Evolutionary conservation across 2,329 filamentous ascomycete species (phyloP), one percentile per base, ranked within the genome.

Genomic region (Exophiala sp.): DNA sequence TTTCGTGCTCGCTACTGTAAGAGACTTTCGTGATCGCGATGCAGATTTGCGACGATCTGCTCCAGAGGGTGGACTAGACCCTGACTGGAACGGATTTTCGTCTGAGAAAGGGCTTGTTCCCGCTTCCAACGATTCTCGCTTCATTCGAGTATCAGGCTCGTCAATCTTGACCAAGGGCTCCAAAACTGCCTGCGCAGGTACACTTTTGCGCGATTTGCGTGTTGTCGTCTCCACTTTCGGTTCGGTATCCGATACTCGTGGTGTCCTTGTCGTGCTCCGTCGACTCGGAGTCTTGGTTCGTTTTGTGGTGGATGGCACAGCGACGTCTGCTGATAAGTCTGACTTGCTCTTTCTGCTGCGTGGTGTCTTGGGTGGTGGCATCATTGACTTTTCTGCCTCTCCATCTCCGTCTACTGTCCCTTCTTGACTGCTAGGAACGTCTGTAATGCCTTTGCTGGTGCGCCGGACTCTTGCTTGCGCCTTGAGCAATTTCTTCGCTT

Each of bases 31-130:
- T 44, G 60, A 57, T 78, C 63, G 75, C 77, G 59, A 80, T 75
- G 39, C 80, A 78, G 54, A 72, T 72, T 60, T 68, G 72, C 18
- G 80, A 72, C 24, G 76, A 75, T 67, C 75, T 24, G 77, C 71
- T 1, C 71, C 69, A n/a, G 74, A 68, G 5, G 79, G 71, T 1
- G 89, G 85, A 8, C 89, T 87, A 69, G 86, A 88, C 38, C 90
- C 87, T 66, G 88, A 89, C 69, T 97, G 92, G 68, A 97, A 97
- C 0, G 92, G 91, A 65, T 97, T 97, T 50, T 96, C 90, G 62
- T 86, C 81, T 1, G 87, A 90, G 70, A 97, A 97, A 32, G 88
- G 86, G 64, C 79, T 87, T 33, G 81, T 79, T 5, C 47, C 59
- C 18, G 49, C 39, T 41, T 80, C 78, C 36, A 65, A 68, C 6